A percentile compares a stretch with the other conserved stretches of the same genome.
Conservation (phyloP, 306 rosid species). For the Cyamopsis tetragonoloba region DNA sequence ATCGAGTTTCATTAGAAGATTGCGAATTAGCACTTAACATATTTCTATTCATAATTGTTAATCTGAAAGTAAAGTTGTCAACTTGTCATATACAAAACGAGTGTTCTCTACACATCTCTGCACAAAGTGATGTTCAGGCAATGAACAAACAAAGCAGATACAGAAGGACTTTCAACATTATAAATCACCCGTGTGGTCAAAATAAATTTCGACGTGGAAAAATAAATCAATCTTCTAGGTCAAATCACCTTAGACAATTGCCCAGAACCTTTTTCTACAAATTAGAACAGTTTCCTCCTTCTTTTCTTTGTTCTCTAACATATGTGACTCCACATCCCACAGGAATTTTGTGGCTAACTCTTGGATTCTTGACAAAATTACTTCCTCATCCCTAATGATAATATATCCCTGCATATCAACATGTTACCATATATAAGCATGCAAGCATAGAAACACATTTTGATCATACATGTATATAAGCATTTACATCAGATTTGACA, state of each 20-base stretch:
- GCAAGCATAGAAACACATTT: neutral
- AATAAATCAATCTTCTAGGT: neutral
- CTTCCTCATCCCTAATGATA: conserved; percentile 68
- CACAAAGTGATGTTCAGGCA: conserved; percentile 15
- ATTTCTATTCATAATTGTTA: neutral
- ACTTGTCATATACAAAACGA: conserved; percentile 20
- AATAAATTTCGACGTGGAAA: neutral
- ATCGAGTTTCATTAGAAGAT: neutral
- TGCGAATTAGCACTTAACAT: neutral
- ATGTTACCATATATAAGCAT: neutral
- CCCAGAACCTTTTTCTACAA: conserved; percentile 95
- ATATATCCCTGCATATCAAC: conserved; percentile 61
- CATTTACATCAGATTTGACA: neutral
- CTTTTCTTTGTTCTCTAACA: conserved; percentile 64
- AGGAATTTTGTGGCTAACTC: conserved; percentile 62
- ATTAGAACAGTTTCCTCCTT: conserved; percentile 60
- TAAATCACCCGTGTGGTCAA: conserved; percentile 11
- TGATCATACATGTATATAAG: neutral
- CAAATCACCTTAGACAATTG: conserved; percentile 38
- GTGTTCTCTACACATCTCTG: conserved; percentile 26
- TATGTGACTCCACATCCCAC: conserved; percentile 69
- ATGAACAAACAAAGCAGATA: conserved; percentile 23
- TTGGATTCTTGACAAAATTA: conserved; percentile 52
- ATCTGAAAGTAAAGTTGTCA: conserved; percentile 5
- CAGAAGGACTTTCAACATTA: conserved; percentile 21